phyloP scores from a whole-genome alignment of 352 stramenopile species.

The Phytopythium ostracodes region DNA sequence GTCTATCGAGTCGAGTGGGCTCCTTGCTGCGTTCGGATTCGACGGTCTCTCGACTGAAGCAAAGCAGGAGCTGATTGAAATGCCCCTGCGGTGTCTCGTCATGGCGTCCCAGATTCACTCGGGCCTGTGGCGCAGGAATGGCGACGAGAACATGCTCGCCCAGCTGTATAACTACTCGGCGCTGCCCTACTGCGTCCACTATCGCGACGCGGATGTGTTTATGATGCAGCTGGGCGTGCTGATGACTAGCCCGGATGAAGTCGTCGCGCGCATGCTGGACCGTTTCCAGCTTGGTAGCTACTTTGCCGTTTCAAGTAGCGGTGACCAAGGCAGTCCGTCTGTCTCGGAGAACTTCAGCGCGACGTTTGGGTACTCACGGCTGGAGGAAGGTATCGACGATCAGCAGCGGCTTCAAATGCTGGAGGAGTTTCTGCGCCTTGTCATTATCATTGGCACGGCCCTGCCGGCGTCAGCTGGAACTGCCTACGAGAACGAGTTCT shows the following conservation, averaged over 20 bases:
- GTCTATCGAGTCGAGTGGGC: slow-evolving; percentile 34
- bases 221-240: slow-evolving; percentile 73
- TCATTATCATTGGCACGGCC: slow-evolving; percentile 76
- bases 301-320: slow-evolving; percentile 28
- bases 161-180: slow-evolving; percentile 90
- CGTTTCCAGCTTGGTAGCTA: slow-evolving; percentile 72
- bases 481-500: slow-evolving; percentile 66
- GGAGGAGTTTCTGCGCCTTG: slow-evolving; percentile 77
- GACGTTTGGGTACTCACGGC: slow-evolving; percentile 39
- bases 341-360: slow-evolving; percentile 10
- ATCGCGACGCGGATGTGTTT: slow-evolving; percentile 77
- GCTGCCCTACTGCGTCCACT: slow-evolving; percentile 84
- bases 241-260: slow-evolving; percentile 53
- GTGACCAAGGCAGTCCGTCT: neutral
- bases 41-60: slow-evolving; percentile 37
- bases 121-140: slow-evolving; percentile 83
- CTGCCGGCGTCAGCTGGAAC: slow-evolving; percentile 55
- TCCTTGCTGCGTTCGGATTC: slow-evolving; percentile 60
- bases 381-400: slow-evolving; percentile 63
- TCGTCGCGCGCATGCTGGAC: slow-evolving; percentile 73
- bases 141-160: slow-evolving; percentile 87
- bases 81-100: slow-evolving; percentile 76
- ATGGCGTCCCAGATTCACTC: slow-evolving; percentile 88
- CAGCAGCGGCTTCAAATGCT: slow-evolving; percentile 74
- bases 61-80: slow-evolving; percentile 64